These are phyloP conservation scores for Penicillium griseofulvum DNA, from an alignment of 2,329 filamentous ascomycete species.

Conservation along the genomic window DNA sequence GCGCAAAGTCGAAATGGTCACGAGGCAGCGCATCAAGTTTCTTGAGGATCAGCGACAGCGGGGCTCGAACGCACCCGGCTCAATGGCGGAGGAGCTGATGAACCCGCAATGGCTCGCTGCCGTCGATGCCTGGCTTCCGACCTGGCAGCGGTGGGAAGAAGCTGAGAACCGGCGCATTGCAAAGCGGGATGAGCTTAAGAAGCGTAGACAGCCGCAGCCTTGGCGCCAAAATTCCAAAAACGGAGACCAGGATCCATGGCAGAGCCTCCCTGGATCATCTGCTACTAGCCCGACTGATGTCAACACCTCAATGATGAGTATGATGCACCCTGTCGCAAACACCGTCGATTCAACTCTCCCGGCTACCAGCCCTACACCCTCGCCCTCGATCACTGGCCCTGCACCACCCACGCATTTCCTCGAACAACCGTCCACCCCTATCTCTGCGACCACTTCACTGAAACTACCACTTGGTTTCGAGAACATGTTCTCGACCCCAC, in stretches of 20 bases:
- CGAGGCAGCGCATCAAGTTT: slow-evolving; percentile 42
- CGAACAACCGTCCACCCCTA: slow-evolving; percentile 6
- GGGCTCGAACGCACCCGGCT: slow-evolving; percentile 1
- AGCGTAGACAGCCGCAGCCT: slow-evolving; percentile 21
- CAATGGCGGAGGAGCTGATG: slow-evolving; percentile 27
- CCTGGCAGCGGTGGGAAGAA: slow-evolving; percentile 41
- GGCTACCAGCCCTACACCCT: background rate
- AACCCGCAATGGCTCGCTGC: slow-evolving; percentile 41
- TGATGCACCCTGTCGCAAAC: background rate
- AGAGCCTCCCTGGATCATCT: background rate
- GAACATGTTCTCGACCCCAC: slow-evolving; percentile 36
- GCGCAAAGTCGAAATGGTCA: slow-evolving; percentile 42
- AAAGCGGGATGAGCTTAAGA: slow-evolving; percentile 33
- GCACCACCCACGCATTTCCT: slow-evolving; percentile 2
- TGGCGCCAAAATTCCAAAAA: slow-evolving; percentile 13
- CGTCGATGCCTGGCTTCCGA: slow-evolving; percentile 43
- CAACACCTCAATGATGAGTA: background rate
- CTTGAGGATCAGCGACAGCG: slow-evolving; percentile 32
- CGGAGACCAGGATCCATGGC: slow-evolving; percentile 17
- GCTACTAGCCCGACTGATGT: slow-evolving; percentile 1
- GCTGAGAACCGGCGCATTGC: slow-evolving; percentile 38
- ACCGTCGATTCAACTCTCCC: slow-evolving; percentile 2
- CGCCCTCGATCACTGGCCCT: slow-evolving; percentile 5
- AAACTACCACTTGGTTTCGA: slow-evolving; percentile 40
- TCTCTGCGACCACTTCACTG: slow-evolving; percentile 3